Conservation (phyloP, 306 rosid species). For the Benincasa hispida region DNA sequence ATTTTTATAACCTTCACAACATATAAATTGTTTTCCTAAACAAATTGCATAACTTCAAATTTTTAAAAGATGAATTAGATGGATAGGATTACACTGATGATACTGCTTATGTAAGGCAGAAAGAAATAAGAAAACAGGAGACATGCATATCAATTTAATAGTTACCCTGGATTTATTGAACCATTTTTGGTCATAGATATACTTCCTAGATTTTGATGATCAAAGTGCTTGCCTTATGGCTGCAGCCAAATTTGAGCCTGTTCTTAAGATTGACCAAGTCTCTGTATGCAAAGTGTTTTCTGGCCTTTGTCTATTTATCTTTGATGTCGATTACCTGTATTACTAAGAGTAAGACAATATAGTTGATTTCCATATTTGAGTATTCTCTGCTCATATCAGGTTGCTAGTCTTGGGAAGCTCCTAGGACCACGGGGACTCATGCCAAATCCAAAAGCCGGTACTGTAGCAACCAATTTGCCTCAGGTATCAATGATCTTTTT, state of each 20-base stretch:
- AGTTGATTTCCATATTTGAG: conserved; percentile 10
- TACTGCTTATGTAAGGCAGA: background rate
- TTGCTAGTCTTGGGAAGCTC: conserved; percentile 92
- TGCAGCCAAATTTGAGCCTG: background rate
- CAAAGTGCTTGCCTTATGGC: background rate
- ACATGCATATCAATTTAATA: background rate
- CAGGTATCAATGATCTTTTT: conserved; percentile 32
- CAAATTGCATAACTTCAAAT: background rate
- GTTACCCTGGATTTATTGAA: background rate
- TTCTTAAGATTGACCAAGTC: background rate
- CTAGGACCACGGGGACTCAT: conserved; percentile 97
- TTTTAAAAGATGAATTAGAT: background rate
- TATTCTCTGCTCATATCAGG: conserved; percentile 34
- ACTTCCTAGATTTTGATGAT: background rate
- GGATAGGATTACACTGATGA: background rate
- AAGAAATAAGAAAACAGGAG: background rate
- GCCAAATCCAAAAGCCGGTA: conserved; percentile 99
- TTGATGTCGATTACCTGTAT: background rate
- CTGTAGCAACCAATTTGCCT: conserved; percentile 82
- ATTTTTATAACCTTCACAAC: background rate
- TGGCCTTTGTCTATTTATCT: background rate
- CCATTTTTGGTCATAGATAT: background rate
- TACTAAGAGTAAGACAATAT: background rate
- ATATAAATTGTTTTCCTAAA: background rate
- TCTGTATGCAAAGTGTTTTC: background rate